Percentiles rank a stretch among this genome's conserved stretches.
Conservation (phyloP, 116 monocot species). For the Zostera marina region DNA sequence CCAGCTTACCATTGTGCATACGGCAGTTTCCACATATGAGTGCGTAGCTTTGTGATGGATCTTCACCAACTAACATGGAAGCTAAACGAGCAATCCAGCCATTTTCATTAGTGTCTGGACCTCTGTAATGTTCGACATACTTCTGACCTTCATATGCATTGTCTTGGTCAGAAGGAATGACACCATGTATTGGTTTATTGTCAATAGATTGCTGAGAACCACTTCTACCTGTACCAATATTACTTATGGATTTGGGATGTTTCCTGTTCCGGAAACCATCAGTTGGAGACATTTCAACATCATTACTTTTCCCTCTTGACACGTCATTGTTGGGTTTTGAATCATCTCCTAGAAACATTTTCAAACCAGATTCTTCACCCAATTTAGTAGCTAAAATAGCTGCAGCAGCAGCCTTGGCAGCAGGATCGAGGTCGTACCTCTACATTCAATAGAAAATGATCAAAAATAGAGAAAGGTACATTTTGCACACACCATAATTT, state of each 20-base stretch:
- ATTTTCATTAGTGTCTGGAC: slow-evolving; percentile 28
- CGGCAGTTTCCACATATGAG: slow-evolving; percentile 78
- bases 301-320: slow-evolving; percentile 25
- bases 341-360: slow-evolving; percentile 63
- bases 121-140: slow-evolving; percentile 39
- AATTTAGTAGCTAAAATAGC: slow-evolving; percentile 76
- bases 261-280: slow-evolving; percentile 57
- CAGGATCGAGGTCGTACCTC: slow-evolving; percentile 93
- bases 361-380: slow-evolving; percentile 72
- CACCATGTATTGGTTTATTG: slow-evolving; percentile 19
- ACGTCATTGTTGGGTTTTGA: slow-evolving; percentile 5
- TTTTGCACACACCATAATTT: no score
- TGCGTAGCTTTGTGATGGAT: slow-evolving; percentile 80
- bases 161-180: slow-evolving; percentile 17
- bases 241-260: slow-evolving; percentile 17
- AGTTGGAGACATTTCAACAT: slow-evolving; percentile 27
- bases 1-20: slow-evolving; percentile 51
- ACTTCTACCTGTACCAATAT: slow-evolving; percentile 12
- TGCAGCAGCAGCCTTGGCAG: slow-evolving; percentile 89
- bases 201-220: slow-evolving; percentile 1
- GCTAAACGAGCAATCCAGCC: slow-evolving; percentile 70
- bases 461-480: no score
- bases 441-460: slow-evolving; percentile 1
- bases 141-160: slow-evolving; percentile 14
- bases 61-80: slow-evolving; percentile 78